Conservation (phyloP, 495 filamentous ascomycete species). For the Massariosphaeria phaeospora region DNA sequence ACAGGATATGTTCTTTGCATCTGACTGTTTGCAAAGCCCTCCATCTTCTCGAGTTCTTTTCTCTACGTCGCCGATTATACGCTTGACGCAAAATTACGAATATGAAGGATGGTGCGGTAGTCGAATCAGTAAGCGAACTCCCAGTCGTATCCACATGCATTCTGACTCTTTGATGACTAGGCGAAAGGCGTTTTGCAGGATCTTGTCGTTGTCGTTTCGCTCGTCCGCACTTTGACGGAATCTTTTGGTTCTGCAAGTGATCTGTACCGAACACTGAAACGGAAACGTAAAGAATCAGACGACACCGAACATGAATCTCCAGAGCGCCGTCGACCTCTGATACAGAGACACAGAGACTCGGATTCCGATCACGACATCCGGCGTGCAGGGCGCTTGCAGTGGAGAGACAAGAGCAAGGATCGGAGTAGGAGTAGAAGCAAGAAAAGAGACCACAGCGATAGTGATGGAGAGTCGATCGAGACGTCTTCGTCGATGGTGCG, state of each 20-base stretch:
- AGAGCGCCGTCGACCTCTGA: background rate
- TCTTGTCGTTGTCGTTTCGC: conserved; percentile 15
- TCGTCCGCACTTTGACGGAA: conserved; percentile 14
- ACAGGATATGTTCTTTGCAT: background rate
- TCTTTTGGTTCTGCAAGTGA: conserved; percentile 19
- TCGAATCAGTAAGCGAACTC: background rate
- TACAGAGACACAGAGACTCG: conserved; percentile 1
- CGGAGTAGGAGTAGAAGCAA: conserved; percentile 8
- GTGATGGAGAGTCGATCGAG: conserved; percentile 22
- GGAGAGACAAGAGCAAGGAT: background rate
- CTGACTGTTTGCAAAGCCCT: too few species aligned
- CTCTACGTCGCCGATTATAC: background rate
- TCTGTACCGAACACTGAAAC: conserved; percentile 25
- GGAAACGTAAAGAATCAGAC: conserved; percentile 13
- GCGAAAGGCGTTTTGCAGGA: conserved; percentile 13
- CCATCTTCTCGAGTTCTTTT: background rate
- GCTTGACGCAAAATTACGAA: background rate
- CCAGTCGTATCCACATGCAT: background rate
- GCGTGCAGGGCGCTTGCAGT: background rate
- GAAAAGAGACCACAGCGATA: conserved; percentile 8
- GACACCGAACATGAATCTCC: background rate
- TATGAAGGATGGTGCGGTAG: background rate
- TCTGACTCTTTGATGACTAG: conserved; percentile 1
- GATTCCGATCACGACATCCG: background rate
- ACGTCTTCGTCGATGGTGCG: background rate